Evolutionary conservation across 352 stramenopile species (phyloP).

Genomic region (Phytophthora chlamydospora): DNA sequence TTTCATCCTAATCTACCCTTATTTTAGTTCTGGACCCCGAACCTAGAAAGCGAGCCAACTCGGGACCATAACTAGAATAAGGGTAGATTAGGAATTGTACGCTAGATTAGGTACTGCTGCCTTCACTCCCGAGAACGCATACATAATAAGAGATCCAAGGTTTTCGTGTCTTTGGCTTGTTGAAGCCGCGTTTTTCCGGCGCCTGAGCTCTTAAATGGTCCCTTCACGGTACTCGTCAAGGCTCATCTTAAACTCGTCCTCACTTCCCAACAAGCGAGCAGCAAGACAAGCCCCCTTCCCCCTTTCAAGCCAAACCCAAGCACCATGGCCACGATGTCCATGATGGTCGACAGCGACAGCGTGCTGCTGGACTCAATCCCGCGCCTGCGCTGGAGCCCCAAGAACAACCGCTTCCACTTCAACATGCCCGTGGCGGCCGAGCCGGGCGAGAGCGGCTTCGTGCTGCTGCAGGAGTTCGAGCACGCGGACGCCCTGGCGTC

Average conservation of each 20-base stretch:
- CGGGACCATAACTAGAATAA: too few species aligned
- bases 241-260: background rate
- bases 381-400: slow-evolving; percentile 69
- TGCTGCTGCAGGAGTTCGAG: slow-evolving; percentile 75
- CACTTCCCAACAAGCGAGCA: slow-evolving; percentile 32
- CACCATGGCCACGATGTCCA: slow-evolving; percentile 56
- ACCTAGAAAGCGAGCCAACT: too few species aligned
- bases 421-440: slow-evolving; percentile 68
- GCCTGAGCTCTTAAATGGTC: background rate
- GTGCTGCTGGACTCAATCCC: slow-evolving; percentile 64
- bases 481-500: slow-evolving; percentile 53
- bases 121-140: background rate
- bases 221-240: too few species aligned
- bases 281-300: slow-evolving; percentile 10
- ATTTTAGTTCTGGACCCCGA: too few species aligned
- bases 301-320: background rate
- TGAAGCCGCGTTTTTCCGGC: background rate
- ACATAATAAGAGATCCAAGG: too few species aligned
- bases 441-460: slow-evolving; percentile 65
- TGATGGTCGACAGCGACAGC: slow-evolving; percentile 44
- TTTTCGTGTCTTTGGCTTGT: background rate
- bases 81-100: too few species aligned
- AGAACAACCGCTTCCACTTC: slow-evolving; percentile 84
- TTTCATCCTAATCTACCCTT: too few species aligned
- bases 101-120: too few species aligned